Conservation (phyloP, 257 asterid genomes). For the Schizonepeta tenuifolia region DNA sequence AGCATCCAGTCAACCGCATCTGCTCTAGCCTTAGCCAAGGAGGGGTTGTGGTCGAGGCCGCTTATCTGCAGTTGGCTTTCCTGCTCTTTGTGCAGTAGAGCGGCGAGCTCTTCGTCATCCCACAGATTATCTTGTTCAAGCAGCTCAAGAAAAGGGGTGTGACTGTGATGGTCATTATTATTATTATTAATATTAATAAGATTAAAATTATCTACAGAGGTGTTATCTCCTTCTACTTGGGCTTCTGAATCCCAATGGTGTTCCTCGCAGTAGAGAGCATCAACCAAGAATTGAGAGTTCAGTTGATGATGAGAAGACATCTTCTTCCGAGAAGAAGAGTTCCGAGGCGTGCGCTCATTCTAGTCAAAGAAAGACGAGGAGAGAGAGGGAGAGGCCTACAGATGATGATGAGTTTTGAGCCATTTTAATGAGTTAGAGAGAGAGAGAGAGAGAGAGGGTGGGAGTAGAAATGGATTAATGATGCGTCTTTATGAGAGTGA, state of each 20-base stretch:
- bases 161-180: background rate
- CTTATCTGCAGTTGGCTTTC: conserved; percentile 37
- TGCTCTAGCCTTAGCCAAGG: conserved; percentile 41
- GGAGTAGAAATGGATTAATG: conserved; percentile 33
- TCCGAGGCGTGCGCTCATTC: conserved; percentile 31
- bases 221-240: conserved; percentile 34
- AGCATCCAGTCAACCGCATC: conserved; percentile 68
- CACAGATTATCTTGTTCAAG: conserved; percentile 38
- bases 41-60: conserved; percentile 36
- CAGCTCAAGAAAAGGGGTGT: conserved; percentile 12
- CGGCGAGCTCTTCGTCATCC: conserved; percentile 55
- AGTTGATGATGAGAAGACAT: conserved; percentile 44
- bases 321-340: conserved; percentile 48
- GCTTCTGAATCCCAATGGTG: conserved; percentile 40
- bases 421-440: conserved; percentile 33
- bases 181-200: background rate
- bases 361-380: conserved; percentile 40
- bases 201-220: conserved; percentile 1
- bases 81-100: conserved; percentile 63
- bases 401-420: conserved; percentile 36
- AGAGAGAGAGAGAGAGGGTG: background rate
- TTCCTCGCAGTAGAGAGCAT: conserved; percentile 57
- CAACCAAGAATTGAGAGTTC: conserved; percentile 39
- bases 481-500: conserved; percentile 31
- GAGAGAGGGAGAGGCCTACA: conserved; percentile 28